These are phyloP conservation scores for Talaromyces funiculosus DNA, from an alignment of 2,329 filamentous ascomycete genomes.

Conservation along the genomic window DNA sequence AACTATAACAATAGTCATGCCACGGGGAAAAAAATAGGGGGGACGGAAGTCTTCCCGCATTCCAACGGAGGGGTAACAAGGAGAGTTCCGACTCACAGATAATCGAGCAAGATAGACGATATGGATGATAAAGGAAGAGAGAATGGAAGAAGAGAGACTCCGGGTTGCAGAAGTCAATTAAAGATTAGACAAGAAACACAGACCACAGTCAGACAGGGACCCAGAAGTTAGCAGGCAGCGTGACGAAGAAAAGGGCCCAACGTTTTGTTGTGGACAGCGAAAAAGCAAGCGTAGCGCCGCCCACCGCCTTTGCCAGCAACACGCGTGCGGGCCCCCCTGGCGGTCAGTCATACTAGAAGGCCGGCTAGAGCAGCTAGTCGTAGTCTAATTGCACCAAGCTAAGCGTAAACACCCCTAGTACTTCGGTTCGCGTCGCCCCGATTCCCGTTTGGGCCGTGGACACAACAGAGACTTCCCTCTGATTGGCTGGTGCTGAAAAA, in stretches of 20 bases:
- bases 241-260: constrained; percentile 1
- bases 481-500: neutral
- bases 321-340: constrained; percentile 22
- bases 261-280: constrained; percentile 2
- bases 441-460: neutral
- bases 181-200: constrained; percentile 1
- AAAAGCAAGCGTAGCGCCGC: constrained; percentile 12
- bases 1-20: neutral
- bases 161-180: neutral
- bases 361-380: neutral
- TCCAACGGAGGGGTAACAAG: constrained; percentile 17
- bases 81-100: constrained; percentile 15
- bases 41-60: constrained; percentile 15
- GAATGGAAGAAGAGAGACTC: constrained; percentile 26
- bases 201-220: neutral
- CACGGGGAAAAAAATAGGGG: constrained; percentile 16
- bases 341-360: constrained; percentile 33
- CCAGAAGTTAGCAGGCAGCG: neutral
- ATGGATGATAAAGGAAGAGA: constrained; percentile 15
- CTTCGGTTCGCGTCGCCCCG: constrained; percentile 32
- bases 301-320: constrained; percentile 18
- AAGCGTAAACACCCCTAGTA: constrained; percentile 16
- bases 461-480: neutral
- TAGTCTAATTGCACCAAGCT: neutral
- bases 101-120: constrained; percentile 1